Evolutionary conservation across 2,329 filamentous ascomycete genomes (phyloP), one percentile per base, ranked within the genome.

Genomic region (Fusarium torreyae): DNA sequence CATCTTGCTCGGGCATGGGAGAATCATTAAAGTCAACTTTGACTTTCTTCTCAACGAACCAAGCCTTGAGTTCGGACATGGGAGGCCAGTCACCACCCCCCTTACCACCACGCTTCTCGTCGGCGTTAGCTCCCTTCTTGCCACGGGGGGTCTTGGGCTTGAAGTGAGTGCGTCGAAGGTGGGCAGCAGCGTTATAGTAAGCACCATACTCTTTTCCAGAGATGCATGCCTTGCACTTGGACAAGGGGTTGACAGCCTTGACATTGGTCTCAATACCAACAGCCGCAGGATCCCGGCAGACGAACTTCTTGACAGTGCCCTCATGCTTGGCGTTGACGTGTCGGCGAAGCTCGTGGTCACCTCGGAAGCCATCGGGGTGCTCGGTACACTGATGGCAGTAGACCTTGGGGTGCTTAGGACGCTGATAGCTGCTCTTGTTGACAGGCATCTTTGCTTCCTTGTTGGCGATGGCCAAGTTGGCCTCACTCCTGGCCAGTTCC

Each of bases 101-200:
- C 53, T 72, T 88, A 14, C 85, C 86, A 11, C 86, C 86, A 15
- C 86, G 83, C 77, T 84, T 87, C 74, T 87, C 85, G 17, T 82
- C 81, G 8, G 44, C 49, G 17, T 63, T 75, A 18, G 66, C 73
- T 73, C 80, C 82, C 45, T 80, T 81, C 73, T 83, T 83, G 36
- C 80, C 81, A 15, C 86, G 82, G 9, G 81, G 76, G 3, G 81
- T 76, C 79, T 87, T 88, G 53, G 84, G 91, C 76, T 92, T 92
- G 84, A 98, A 98, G 78, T 98, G 95, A 1, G 92, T 91, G 50
- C 95, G 90, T 42, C 94, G 88, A 10, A 98, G 86, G 77, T 98
- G 95, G 1, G 94, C 95, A 0, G 94, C 94, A 1, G 94, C 95
- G 74, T 98, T 98, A 81, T 98, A 98, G 81, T 98, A 96, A 17